Base-by-base conservation (phyloP, 202 grass and related monocot species). In the Cymbopogon flexuosus region DNA sequence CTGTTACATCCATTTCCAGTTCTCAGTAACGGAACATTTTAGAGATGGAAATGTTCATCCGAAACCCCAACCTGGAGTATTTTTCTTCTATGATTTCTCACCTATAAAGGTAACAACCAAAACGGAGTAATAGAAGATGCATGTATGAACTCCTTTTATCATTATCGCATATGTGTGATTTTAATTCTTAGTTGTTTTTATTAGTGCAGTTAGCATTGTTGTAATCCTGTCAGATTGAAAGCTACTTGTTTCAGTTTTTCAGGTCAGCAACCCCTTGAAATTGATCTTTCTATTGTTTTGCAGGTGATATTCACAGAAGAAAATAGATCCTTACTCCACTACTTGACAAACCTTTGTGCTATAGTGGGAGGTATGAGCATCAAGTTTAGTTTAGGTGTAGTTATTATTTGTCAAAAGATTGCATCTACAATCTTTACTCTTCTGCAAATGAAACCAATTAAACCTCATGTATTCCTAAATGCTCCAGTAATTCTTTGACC, bases 41-140 rank as follows among this genome's bases (percentile, higher is more conserved):
- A 93, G 84, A 88, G 88, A 95, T 88, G 88, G 90, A 83, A 89
- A 87, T 85, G 66, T 85, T 60, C 86, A 70, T 58, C 87, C 82
- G 1, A 99, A 89, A 77, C 82, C 92, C 33, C 90, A 92, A 64
- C 77, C 88, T 76, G 90, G 88, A 18, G 90, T 99, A 41, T 87
- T 95, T 88, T 93, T 95, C 74, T 90, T 93, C 79, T 99, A 99
- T 81, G 96, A 99, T 83, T 96, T 99, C 85, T 99, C 96, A 37
- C 96, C 96, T 40, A 99, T 99, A 82, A 99, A 99, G 92, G 96
- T 99, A 90, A 80, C 6, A 67, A 27, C 27, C n/a, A 27, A 27
- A 27, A 47, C 15, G 8, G 37, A 41, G 65, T 34, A 19, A 30
- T 16, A 81, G 81, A 65, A 66, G 14, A 63, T 64, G 41, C 14